These are phyloP conservation scores for Camellia oleifera DNA, from an alignment of 179 eudicot species.

Conservation along the genomic window DNA sequence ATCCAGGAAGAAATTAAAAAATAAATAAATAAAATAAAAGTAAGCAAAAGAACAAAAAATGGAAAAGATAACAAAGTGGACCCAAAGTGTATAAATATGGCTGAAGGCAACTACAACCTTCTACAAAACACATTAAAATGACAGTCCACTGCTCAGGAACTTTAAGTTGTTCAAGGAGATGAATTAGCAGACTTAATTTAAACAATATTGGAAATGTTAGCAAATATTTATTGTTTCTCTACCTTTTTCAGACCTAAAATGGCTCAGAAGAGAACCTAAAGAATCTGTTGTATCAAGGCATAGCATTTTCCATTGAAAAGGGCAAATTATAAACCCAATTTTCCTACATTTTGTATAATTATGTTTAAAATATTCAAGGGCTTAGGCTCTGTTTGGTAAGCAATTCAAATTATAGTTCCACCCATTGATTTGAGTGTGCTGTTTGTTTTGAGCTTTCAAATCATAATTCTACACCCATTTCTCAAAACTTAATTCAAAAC, in stretches of 20 bases:
- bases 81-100: background rate
- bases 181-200: background rate
- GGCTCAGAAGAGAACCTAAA: background rate
- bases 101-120: background rate
- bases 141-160: background rate
- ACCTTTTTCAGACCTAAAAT: background rate
- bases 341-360: background rate
- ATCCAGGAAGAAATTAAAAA: background rate
- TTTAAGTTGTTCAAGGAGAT: background rate
- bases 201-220: background rate
- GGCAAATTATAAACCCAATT: background rate
- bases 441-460: too few relatives aligned
- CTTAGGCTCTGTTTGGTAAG: background rate
- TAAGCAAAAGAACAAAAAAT: background rate
- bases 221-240: background rate
- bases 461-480: too few relatives aligned
- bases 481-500: too few relatives aligned
- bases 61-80: background rate
- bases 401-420: too few relatives aligned
- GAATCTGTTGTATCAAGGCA: background rate
- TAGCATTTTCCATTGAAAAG: background rate
- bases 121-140: background rate
- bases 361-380: background rate
- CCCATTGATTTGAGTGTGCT: too few relatives aligned
- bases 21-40: background rate